These are phyloP conservation scores for Naegleria gruberi DNA, from an alignment of 208 protist species.

Conservation along the genomic window DNA sequence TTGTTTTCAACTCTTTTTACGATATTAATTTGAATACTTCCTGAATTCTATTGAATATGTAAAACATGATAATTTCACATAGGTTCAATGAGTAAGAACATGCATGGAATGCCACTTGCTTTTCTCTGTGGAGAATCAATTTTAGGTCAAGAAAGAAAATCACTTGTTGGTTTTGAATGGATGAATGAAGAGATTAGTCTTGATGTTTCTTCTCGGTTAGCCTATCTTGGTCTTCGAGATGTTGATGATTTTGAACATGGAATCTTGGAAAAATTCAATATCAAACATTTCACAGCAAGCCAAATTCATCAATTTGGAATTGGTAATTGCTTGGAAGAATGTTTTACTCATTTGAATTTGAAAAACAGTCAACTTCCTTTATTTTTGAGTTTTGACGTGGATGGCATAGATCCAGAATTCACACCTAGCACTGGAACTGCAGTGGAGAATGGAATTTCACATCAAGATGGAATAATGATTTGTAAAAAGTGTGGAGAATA, in stretches of 20 bases:
- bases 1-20: too few relatives aligned
- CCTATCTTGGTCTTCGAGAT: constrained; percentile 57
- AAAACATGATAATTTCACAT: too few relatives aligned
- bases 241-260: constrained; percentile 55
- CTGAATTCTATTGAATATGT: too few relatives aligned
- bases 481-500: constrained; percentile 45
- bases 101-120: constrained; percentile 61
- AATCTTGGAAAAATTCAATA: constrained; percentile 47
- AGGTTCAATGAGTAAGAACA: too few relatives aligned
- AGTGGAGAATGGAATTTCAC: constrained; percentile 48
- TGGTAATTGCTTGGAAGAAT: constrained; percentile 47
- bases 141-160: too few relatives aligned
- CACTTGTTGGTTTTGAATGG: constrained; percentile 43
- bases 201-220: constrained; percentile 50
- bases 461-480: constrained; percentile 50
- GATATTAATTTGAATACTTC: too few relatives aligned
- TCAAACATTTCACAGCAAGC: constrained; percentile 28
- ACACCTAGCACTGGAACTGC: constrained; percentile 54
- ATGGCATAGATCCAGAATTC: constrained; percentile 53
- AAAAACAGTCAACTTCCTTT: constrained; percentile 53
- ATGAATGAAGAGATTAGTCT: constrained; percentile 38
- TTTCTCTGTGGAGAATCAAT: constrained; percentile 50
- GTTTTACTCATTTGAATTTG: constrained; percentile 43
- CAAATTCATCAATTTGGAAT: constrained; percentile 42
- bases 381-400: constrained; percentile 57